Evolutionary conservation across 495 filamentous ascomycete species (phyloP), one percentile per base, ranked within the genome.

Genomic region (Filosporella fistucella): DNA sequence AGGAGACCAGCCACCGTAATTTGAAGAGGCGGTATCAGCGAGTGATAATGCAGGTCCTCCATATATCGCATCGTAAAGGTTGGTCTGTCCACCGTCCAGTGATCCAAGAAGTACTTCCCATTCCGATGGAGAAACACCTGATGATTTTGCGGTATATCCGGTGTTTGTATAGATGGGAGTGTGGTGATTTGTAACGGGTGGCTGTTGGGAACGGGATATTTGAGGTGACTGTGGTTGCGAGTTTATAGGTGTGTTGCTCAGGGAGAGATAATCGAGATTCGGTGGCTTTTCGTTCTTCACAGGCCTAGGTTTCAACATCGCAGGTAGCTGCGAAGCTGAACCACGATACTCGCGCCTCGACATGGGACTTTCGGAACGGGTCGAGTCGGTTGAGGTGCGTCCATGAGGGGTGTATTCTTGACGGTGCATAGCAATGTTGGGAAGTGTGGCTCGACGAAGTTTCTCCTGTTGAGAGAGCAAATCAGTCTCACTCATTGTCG

Each of bases 61-160:
- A 57, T 91, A 91, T 43, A 91, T 89, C 9, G 84, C 81, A 52
- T 86, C 87, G 71, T 89, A 93, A 9, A 91, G 80, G 58, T 88
- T 91, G 13, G 82, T 80, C 56, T 78, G 79, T 4, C 84, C 87
- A 26, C 80, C 80, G 50, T 93, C 89, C 66, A 95, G 80, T 28
- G 80, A 81, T 32, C 82, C 81, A 14, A 91, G 69, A 1, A 93
- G 74, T 11, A 80, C 76, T 60, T 91, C 88, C 89, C 88, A 93
- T 51, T 91, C 88, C 0, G 79, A 71, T 44, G 80, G 63, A 2
- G 81, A 78, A 8, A 82, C 71, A 30, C 70, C 45, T 7, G 43
- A 14, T 12, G 44, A n/a, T 49, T 59, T 59, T 4, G 49, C 17
- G 13, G 18, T 14, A 25, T 37, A 39, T 14, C 23, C 23, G 9